Evolutionary conservation across 441 rosid species (phyloP).

Genomic region (Populus hybrid): DNA sequence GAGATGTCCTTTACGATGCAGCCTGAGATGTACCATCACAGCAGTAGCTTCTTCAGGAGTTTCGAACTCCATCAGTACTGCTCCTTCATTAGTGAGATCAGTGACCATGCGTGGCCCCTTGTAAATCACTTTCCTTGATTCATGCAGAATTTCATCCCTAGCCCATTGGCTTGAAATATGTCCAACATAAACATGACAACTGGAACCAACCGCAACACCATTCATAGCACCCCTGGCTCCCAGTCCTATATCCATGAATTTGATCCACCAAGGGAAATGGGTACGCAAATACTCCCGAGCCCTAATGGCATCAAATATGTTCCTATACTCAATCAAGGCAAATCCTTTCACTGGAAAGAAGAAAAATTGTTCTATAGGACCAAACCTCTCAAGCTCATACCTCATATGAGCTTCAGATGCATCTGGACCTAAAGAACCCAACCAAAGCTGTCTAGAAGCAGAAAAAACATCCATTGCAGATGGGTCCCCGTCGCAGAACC

Average conservation of each 20-base stretch:
- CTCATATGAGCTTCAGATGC: slow-evolving; percentile 74
- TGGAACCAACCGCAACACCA: slow-evolving; percentile 78
- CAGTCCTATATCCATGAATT: slow-evolving; percentile 81
- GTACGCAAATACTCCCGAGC: slow-evolving; percentile 78
- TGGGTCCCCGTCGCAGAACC: slow-evolving; percentile 84
- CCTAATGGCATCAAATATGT: slow-evolving; percentile 78
- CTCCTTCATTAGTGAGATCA: slow-evolving; percentile 76
- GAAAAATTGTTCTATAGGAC: slow-evolving; percentile 73
- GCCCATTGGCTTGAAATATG: slow-evolving; percentile 78
- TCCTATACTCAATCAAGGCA: slow-evolving; percentile 86
- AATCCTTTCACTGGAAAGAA: slow-evolving; percentile 72
- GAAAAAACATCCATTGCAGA: slow-evolving; percentile 72
- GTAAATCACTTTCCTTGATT: slow-evolving; percentile 73
- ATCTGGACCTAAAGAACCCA: slow-evolving; percentile 78
- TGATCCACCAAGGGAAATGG: slow-evolving; percentile 78
- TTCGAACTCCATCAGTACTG: slow-evolving; percentile 87
- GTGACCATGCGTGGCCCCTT: slow-evolving; percentile 76
- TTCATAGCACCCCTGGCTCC: slow-evolving; percentile 73
- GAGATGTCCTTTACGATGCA: slow-evolving; percentile 57
- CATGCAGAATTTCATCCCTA: slow-evolving; percentile 82
- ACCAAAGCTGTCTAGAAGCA: slow-evolving; percentile 82
- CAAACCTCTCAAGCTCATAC: slow-evolving; percentile 84
- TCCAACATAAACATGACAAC: slow-evolving; percentile 77
- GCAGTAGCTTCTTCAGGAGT: slow-evolving; percentile 85
- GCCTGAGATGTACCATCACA: slow-evolving; percentile 86